Percentiles rank a stretch among this genome's conserved stretches.
Evolutionary conservation across 805 yeast species (phyloP).

Genomic region (Cyberlindnera meyerae): DNA sequence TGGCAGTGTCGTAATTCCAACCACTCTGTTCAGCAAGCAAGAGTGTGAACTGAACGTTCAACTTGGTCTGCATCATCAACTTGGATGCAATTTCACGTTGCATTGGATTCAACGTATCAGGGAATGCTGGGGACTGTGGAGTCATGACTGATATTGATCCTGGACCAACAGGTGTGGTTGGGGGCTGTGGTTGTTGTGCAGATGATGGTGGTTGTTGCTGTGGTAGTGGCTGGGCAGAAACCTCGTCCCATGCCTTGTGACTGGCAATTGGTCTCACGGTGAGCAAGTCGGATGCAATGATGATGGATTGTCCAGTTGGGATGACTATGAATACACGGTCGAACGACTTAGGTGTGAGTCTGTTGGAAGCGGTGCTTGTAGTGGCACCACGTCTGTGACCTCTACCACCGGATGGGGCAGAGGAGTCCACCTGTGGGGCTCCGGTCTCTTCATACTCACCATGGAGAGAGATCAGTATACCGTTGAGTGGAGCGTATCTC

Average conservation of each 20-base stretch:
- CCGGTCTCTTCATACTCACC: conserved; percentile 76
- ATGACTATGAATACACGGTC: conserved; percentile 81
- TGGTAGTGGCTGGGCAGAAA: not conserved
- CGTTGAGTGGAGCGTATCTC: conserved; percentile 65
- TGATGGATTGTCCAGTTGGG: conserved; percentile 61
- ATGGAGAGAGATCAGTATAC: conserved; percentile 74
- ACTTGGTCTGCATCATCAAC: conserved; percentile 64
- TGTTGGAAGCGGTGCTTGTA: conserved; percentile 25
- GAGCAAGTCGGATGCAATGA: conserved; percentile 85
- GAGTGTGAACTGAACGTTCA: conserved; percentile 73
- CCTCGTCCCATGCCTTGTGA: conserved; percentile 48
- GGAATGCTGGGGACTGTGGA: conserved; percentile 12
- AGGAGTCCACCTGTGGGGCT: conserved; percentile 41
- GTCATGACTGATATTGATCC: conserved; percentile 6
- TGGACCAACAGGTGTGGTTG: conserved; percentile 10
- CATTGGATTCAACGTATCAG: conserved; percentile 33
- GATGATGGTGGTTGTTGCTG: conserved; percentile 6
- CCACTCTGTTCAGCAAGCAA: conserved; percentile 85
- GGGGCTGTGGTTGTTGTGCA: conserved; percentile 4
- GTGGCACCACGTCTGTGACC: conserved; percentile 27
- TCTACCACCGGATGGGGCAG: conserved; percentile 13
- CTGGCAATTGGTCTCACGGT: conserved; percentile 59
- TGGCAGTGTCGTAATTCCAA: conserved; percentile 73
- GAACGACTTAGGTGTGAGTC: conserved; percentile 64
- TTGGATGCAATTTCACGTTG: conserved; percentile 65